These are phyloP conservation scores for Phytophthora citricola DNA, from an alignment of 352 stramenopile genomes.

Conservation along the genomic window DNA sequence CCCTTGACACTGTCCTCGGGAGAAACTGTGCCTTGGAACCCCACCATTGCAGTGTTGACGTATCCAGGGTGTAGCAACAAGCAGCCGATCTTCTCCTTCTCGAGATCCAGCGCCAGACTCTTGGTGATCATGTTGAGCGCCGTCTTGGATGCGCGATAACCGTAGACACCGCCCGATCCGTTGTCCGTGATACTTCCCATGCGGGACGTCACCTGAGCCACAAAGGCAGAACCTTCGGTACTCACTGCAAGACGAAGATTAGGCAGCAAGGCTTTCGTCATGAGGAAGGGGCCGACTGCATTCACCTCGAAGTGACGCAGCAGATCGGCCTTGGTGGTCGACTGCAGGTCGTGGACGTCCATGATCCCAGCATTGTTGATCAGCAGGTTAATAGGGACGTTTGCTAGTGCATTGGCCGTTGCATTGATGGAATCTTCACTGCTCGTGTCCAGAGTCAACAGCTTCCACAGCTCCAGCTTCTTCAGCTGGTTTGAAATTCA, in stretches of 20 bases:
- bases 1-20: constrained; percentile 47
- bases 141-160: constrained; percentile 80
- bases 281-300: constrained; percentile 59
- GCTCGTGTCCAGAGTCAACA: constrained; percentile 45
- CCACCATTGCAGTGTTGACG: constrained; percentile 67
- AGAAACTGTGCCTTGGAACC: constrained; percentile 40
- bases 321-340: constrained; percentile 53
- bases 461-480: constrained; percentile 32
- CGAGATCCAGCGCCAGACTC: constrained; percentile 55
- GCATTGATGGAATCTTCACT: constrained; percentile 46
- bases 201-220: constrained; percentile 57
- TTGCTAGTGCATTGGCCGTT: constrained; percentile 43
- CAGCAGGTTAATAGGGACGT: constrained; percentile 58
- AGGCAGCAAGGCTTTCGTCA: constrained; percentile 57
- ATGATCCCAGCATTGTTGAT: constrained; percentile 74
- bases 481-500: constrained; percentile 24
- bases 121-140: constrained; percentile 82
- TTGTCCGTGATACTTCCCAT: constrained; percentile 53
- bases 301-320: constrained; percentile 76
- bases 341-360: constrained; percentile 37
- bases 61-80: constrained; percentile 68
- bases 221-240: constrained; percentile 40
- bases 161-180: constrained; percentile 50
- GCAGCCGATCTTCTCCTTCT: constrained; percentile 57
- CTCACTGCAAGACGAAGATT: constrained; percentile 51